phyloP scores from a whole-genome alignment of 1,139 yeast genomes.

The Blastobotrys buckinghamii region DNA sequence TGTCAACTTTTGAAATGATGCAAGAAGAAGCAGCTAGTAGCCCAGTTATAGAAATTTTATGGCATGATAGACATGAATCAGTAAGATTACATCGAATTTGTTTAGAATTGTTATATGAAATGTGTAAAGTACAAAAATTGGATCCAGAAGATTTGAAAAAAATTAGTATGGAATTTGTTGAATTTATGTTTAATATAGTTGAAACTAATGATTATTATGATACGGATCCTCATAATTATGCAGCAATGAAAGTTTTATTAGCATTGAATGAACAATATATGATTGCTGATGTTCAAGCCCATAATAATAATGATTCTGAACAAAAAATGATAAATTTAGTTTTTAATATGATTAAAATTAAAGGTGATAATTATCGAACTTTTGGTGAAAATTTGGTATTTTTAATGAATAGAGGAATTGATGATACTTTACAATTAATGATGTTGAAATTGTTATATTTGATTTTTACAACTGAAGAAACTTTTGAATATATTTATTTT shows the following conservation, averaged over 20 bases:
- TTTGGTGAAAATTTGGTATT: constrained; percentile 52
- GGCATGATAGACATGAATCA: constrained; percentile 25
- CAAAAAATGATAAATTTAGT: constrained; percentile 27
- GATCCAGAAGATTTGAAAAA: constrained; percentile 39
- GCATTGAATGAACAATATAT: constrained; percentile 81
- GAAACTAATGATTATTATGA: constrained; percentile 48
- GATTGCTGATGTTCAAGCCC: constrained; percentile 44
- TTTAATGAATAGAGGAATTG: constrained; percentile 73
- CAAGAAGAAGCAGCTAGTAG: constrained; percentile 48
- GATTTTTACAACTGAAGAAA: constrained; percentile 60
- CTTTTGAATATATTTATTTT: constrained; percentile 65
- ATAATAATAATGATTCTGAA: background rate
- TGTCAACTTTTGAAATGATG: constrained; percentile 39
- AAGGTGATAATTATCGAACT: constrained; percentile 36
- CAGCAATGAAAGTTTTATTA: constrained; percentile 66
- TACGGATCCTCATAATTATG: constrained; percentile 57
- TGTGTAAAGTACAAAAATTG: constrained; percentile 46
- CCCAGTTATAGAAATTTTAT: constrained; percentile 38
- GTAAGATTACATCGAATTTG: constrained; percentile 36
- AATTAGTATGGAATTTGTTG: constrained; percentile 49
- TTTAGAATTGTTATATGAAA: constrained; percentile 48
- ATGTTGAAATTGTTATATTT: constrained; percentile 73
- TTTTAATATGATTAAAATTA: constrained; percentile 24
- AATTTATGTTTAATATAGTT: constrained; percentile 48
- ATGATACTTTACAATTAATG: constrained; percentile 66